Evolutionary conservation across 2,329 filamentous ascomycete species (phyloP).

Genomic region (Thielaviopsis ethacetica): DNA sequence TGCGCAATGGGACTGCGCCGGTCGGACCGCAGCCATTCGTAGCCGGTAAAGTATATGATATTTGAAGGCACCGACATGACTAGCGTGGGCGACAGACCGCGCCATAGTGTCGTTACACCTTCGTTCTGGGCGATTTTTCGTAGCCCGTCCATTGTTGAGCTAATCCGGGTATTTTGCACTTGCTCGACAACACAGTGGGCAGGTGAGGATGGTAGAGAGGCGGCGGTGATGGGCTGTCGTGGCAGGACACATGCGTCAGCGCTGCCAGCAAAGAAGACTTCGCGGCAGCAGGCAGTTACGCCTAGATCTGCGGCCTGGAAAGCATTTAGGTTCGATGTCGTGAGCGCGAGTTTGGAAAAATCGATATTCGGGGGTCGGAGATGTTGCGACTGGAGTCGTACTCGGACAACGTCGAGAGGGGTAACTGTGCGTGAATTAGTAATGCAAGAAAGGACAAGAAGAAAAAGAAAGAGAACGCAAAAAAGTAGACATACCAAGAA

Average conservation of each 20-base stretch:
- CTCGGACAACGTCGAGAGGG: slow-evolving; percentile 88
- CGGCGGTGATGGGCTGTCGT: slow-evolving; percentile 30
- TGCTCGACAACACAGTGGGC: slow-evolving; percentile 77
- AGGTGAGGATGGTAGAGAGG: slow-evolving; percentile 29
- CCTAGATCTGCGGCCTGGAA: slow-evolving; percentile 68
- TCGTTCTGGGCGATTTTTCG: slow-evolving; percentile 92
- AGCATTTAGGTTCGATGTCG: slow-evolving; percentile 38
- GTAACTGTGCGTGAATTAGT: slow-evolving; percentile 44
- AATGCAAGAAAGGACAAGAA: not conserved
- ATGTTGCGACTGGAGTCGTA: slow-evolving; percentile 79
- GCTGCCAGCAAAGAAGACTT: slow-evolving; percentile 92
- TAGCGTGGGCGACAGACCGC: slow-evolving; percentile 83
- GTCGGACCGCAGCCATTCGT: slow-evolving; percentile 80
- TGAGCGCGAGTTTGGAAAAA: slow-evolving; percentile 38
- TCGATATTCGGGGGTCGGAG: slow-evolving; percentile 31
- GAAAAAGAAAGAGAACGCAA: not conserved
- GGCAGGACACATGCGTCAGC: slow-evolving; percentile 66
- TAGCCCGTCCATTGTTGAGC: slow-evolving; percentile 79
- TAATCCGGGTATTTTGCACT: slow-evolving; percentile 66
- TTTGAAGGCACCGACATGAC: slow-evolving; percentile 90
- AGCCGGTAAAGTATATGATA: slow-evolving; percentile 97
- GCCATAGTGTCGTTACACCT: slow-evolving; percentile 73
- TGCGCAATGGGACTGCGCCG: slow-evolving; percentile 53
- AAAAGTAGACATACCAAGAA: slow-evolving; percentile 51
- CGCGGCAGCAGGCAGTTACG: slow-evolving; percentile 85